Conservation (phyloP, 2,329 filamentous ascomycete species). For the Trichoderma hamatum region DNA sequence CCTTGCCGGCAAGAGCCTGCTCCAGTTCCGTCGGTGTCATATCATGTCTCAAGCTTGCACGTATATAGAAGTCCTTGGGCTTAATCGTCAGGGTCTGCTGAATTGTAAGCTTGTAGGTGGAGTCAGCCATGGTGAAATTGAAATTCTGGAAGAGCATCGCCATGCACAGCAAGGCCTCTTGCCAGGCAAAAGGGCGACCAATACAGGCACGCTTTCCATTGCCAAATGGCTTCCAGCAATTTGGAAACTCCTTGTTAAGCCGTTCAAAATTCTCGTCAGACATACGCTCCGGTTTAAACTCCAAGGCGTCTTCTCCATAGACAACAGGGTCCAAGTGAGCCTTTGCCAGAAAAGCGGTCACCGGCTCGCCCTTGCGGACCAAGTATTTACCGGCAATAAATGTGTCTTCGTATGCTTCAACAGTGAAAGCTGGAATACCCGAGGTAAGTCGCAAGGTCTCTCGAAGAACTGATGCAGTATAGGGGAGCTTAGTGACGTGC, state of each 20-base stretch:
- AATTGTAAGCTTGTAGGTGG: constrained; percentile 59
- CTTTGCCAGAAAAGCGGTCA: constrained; percentile 54
- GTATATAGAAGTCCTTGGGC: constrained; percentile 65
- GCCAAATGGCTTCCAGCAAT: constrained; percentile 74
- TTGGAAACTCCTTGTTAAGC: constrained; percentile 61
- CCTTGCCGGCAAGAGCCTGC: constrained; percentile 45
- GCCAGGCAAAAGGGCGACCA: constrained; percentile 73
- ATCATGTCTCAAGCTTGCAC: constrained; percentile 55
- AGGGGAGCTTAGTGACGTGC: constrained; percentile 66
- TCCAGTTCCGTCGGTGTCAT: constrained; percentile 52
- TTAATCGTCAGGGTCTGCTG: constrained; percentile 64
- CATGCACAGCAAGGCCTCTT: constrained; percentile 66
- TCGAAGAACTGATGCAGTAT: constrained; percentile 65
- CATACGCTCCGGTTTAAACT: constrained; percentile 74
- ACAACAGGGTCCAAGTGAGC: constrained; percentile 65
- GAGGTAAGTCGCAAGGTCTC: constrained; percentile 67
- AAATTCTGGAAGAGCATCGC: constrained; percentile 72
- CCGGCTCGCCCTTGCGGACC: constrained; percentile 54
- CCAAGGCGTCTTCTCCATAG: constrained; percentile 65
- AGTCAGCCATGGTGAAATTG: constrained; percentile 64
- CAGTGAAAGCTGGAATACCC: constrained; percentile 60
- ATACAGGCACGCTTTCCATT: constrained; percentile 73
- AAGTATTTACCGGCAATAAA: constrained; percentile 64
- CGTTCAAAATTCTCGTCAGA: constrained; percentile 66
- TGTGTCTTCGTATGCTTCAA: constrained; percentile 57